Evolutionary conservation across 768 basidiomycete species (phyloP).

Genomic region (Tylopilus felleus): DNA sequence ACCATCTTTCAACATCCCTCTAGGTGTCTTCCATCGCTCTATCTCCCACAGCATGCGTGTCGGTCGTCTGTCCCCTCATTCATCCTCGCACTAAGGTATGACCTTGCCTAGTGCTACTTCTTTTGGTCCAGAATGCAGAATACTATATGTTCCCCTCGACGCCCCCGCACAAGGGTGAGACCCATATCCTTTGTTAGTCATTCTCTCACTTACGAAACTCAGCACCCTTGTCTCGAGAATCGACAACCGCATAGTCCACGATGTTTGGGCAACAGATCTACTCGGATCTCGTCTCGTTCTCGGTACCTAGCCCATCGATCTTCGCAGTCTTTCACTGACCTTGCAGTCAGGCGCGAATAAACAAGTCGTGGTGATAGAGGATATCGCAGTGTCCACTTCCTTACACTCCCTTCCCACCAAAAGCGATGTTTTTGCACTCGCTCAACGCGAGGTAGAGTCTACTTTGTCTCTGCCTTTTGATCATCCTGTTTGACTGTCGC

Average conservation of each 20-base stretch:
- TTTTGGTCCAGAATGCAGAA: conserved; percentile 49
- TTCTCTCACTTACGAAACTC: background rate
- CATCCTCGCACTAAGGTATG: background rate
- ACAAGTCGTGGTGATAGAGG: conserved; percentile 49
- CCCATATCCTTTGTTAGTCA: background rate
- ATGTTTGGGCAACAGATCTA: conserved; percentile 57
- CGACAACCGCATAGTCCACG: conserved; percentile 41
- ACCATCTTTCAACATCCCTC: background rate
- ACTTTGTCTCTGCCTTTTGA: background rate
- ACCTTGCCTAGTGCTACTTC: conserved; percentile 49
- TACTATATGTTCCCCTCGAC: conserved; percentile 44
- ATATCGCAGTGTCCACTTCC: conserved; percentile 41
- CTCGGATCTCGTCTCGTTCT: conserved; percentile 46
- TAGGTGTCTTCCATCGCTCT: conserved; percentile 53
- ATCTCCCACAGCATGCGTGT: conserved; percentile 50
- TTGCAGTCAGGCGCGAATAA: conserved; percentile 47
- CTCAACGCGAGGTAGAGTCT: conserved; percentile 45
- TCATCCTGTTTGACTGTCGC: background rate
- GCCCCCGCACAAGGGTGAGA: conserved; percentile 39
- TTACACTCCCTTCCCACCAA: conserved; percentile 45
- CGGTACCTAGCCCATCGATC: conserved; percentile 35
- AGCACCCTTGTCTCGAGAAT: conserved; percentile 27
- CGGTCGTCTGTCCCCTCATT: conserved; percentile 21
- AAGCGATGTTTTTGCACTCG: conserved; percentile 64
- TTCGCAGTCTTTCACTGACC: background rate